Percentiles rank a stretch among this genome's conserved stretches.
Evolutionary conservation across 2,329 filamentous ascomycete genomes (phyloP).

Genomic region (Cytospora leucostoma): DNA sequence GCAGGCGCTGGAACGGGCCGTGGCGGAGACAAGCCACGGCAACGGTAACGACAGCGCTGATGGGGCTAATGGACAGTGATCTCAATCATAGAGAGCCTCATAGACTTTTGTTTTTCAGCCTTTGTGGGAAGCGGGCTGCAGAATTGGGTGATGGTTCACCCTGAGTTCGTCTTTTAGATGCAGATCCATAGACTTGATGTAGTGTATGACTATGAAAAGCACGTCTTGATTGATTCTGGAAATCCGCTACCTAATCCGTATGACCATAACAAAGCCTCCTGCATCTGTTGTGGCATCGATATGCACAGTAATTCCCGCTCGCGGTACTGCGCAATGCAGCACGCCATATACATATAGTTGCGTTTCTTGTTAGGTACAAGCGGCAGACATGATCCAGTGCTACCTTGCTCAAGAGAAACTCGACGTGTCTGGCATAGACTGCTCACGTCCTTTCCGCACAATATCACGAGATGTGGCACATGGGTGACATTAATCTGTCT

Average conservation of each 20-base stretch:
- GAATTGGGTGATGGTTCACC: not conserved
- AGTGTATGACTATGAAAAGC: not conserved
- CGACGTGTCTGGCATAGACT: too few species aligned
- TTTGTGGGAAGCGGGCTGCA: not conserved
- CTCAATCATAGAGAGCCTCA: not conserved
- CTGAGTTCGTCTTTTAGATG: not conserved
- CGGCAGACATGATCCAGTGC: too few species aligned
- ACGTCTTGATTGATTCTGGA: not conserved
- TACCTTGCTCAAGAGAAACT: too few species aligned
- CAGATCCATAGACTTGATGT: not conserved
- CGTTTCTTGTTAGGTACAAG: too few species aligned
- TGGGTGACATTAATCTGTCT: not conserved
- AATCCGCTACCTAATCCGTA: too few species aligned
- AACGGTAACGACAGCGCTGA: slow-evolving; percentile 14
- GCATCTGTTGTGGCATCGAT: too few species aligned
- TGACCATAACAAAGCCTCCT: too few species aligned
- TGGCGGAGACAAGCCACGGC: slow-evolving; percentile 39
- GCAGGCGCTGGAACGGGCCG: slow-evolving; percentile 76
- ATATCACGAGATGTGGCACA: not conserved
- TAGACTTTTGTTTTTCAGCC: not conserved
- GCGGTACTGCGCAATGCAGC: too few species aligned
- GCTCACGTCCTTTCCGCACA: too few species aligned
- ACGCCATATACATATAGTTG: too few species aligned
- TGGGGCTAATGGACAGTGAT: slow-evolving; percentile 2
- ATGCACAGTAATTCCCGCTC: too few species aligned